Evolutionary conservation across 257 asterid genomes (phyloP).

Genomic region (Rauvolfia tetraphylla): DNA sequence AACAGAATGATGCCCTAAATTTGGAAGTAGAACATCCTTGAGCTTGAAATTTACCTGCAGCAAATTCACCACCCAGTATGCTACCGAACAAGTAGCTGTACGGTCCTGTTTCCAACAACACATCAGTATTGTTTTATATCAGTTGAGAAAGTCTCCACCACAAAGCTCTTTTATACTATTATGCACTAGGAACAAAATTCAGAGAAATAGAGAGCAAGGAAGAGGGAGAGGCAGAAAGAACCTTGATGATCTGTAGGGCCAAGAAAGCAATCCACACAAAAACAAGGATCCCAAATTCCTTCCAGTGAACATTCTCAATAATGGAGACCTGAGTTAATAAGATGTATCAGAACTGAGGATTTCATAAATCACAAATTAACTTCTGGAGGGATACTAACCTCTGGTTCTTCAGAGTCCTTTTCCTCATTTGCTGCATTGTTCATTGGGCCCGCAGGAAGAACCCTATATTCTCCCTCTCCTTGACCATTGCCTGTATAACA

Average conservation of each 20-base stretch:
- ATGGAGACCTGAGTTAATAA: conserved; percentile 52
- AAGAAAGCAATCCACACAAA: conserved; percentile 89
- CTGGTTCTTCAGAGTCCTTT: conserved; percentile 41
- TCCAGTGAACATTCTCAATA: conserved; percentile 85
- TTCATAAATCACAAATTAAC: conserved; percentile 6
- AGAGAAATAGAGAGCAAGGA: neutral
- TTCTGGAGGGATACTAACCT: conserved; percentile 38
- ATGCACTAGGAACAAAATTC: neutral
- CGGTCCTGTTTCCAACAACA: conserved; percentile 50
- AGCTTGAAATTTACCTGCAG: conserved; percentile 57
- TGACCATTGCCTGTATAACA: conserved; percentile 39
- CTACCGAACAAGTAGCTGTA: conserved; percentile 54
- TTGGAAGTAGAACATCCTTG: neutral
- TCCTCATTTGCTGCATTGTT: conserved; percentile 27
- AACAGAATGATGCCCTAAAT: neutral
- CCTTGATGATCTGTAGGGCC: conserved; percentile 77
- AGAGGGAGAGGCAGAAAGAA: conserved; percentile 20
- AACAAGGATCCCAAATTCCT: conserved; percentile 76
- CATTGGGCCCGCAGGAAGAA: conserved; percentile 72
- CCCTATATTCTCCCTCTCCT: conserved; percentile 70
- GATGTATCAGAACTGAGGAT: conserved; percentile 13
- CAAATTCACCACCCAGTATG: conserved; percentile 87
- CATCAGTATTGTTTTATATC: conserved; percentile 17
- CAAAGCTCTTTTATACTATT: neutral
- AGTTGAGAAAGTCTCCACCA: neutral